Base-by-base conservation (phyloP, 176 grass and related monocot genomes). In the Cocos nucifera region DNA sequence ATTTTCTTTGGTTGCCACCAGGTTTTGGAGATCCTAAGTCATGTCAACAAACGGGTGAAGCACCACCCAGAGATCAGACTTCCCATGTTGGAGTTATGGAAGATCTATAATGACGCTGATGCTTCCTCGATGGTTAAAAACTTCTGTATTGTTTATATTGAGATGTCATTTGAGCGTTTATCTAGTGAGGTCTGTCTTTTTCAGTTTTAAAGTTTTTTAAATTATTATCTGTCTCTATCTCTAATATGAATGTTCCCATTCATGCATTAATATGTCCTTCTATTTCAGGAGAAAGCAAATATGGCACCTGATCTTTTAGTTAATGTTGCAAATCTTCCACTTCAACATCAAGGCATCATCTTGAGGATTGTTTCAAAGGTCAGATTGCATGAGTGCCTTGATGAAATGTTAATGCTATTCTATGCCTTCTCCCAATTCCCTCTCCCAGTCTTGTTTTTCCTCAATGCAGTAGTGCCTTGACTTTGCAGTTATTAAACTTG, bases 21-120 rank as follows among this genome's bases (percentile, higher is more conserved):
- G 90, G 86, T 89, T 57, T 86, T 95, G 90, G 82, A 95, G 78
- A 87, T 95, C 69, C 79, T 95, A 58, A 86, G 69, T 56, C 90
- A 95, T 71, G 80, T 86, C 18, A 95, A 95, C 80, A 95, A 86
- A 75, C 78, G 91, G 78, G 91, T 87, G 67, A 95, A 90, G 72
- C 83, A 95, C 72, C 75, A 56, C 53, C 80, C 68, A 9, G 83
- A 87, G 54, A 96, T 96, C 62, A 14, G 61, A 50, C 32, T 96
- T 26, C 91, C 91, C n/a, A 80, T 90, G 73, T 60, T 81, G 52
- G 91, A 90, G 22, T 72, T 96, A 27, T 96, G 91, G 91, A 90
- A 74, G 26, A 76, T 96, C n/a, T 96, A 96, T 78, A 79, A 76
- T 50, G 83, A 84, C 67, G 61, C 77, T 22, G 57, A 50, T 76